Evolutionary conservation across 306 rosid species (phyloP), one percentile per base, ranked within the genome.

Genomic region (Carpinus fangiana): DNA sequence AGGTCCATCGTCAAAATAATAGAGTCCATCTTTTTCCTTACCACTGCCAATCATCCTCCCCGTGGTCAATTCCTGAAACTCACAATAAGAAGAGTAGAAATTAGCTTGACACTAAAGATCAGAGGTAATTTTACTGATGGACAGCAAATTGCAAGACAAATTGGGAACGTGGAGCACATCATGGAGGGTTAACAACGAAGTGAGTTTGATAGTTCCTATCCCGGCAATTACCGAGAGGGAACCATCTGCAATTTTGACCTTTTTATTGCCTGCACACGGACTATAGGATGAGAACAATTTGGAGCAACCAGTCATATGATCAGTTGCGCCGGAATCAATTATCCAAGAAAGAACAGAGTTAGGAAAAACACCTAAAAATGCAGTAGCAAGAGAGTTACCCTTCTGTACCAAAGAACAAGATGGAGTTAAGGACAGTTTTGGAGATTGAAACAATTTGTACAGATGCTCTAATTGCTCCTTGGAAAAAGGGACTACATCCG

Each of bases 21-120:
- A 71, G 75, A 71, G 75, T 8, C 75, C 75, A 6, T 46, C 75
- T 46, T 31, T 8, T 46, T 71, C 34, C 23, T 34, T 71, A 71
- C 43, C 75, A 71, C 75, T 46, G 75, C 59, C 75, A 71, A 71
- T 71, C 75, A 48, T 71, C 75, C 38, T 71, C 75, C 59, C 59
- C 57, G 31, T 17, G 16, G 31, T 48, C 31, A 43, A 48, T 16
- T 71, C 75, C 75, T 71, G 34, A 71, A 71, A 47, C 7, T n/a
- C 8, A 71, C 75, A 71, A 43, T 47, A 16, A 23, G 54, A 47
- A 18, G 75, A 31, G 8, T 4, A 71, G 28, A 71, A 71, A 14
- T 16, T 71, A 46, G 13, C 41, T 38, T 43, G 54, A 50, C 75
- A 71, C 4, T 71, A 23, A 6, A 18, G 75, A 26, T 47, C 75